Conservation (phyloP, 208 protist species). For the Crithidia fasciculata region DNA sequence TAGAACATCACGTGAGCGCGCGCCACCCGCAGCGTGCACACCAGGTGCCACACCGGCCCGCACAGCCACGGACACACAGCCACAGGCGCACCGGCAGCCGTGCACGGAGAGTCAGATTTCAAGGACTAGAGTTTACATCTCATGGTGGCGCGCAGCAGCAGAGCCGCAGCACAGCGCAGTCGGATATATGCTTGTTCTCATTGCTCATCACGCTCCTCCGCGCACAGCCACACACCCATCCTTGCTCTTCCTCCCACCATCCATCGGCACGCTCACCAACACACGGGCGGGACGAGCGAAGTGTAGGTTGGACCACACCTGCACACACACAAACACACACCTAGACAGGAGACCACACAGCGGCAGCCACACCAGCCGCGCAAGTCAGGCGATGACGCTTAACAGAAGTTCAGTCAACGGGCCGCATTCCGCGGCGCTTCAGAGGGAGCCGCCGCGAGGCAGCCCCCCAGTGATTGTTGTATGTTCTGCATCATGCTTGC, state of each 20-base stretch:
- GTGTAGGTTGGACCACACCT: too few species aligned
- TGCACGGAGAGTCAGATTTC: slow-evolving; percentile 42
- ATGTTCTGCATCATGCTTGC: slow-evolving; percentile 43
- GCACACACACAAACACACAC: slow-evolving; percentile 1
- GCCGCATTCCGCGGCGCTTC: slow-evolving; percentile 22
- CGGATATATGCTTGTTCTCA: slow-evolving; percentile 71
- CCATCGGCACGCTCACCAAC: too few species aligned
- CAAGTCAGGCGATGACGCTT: slow-evolving; percentile 50
- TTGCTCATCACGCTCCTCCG: slow-evolving; percentile 44
- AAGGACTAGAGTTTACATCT: slow-evolving; percentile 57
- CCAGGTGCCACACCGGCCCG: too few species aligned
- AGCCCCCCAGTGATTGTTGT: slow-evolving; percentile 35
- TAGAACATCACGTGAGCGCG: slow-evolving; percentile 6
- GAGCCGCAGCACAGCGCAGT: slow-evolving; percentile 19
- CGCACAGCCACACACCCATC: background rate
- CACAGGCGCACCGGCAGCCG: too few species aligned
- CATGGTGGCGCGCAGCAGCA: slow-evolving; percentile 25
- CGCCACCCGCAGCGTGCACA: background rate
- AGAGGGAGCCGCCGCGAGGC: slow-evolving; percentile 27
- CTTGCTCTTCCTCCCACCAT: too few species aligned
- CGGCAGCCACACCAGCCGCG: background rate
- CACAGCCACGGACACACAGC: too few species aligned
- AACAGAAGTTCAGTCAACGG: slow-evolving; percentile 38
- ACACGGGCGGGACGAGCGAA: too few species aligned
- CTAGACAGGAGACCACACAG: background rate